Evolutionary conservation across 2,329 filamentous ascomycete species (phyloP).

Genomic region (Aspergillus fumigatiaffinis): DNA sequence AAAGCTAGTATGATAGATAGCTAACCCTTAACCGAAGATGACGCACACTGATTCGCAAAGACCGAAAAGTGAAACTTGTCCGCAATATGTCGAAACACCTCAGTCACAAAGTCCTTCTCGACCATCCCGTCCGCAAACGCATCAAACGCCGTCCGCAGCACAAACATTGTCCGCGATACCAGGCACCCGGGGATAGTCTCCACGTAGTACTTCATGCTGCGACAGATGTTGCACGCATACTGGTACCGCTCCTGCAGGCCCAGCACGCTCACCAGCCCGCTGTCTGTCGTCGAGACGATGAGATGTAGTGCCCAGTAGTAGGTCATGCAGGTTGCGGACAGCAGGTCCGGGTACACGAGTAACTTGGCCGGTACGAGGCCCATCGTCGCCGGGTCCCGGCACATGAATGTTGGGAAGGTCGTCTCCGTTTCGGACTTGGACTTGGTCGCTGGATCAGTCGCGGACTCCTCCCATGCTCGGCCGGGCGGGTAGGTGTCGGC

Average conservation of each 20-base stretch:
- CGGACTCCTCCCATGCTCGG: conserved; percentile 11
- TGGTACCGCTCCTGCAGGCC: conserved; percentile 22
- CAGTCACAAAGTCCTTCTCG: conserved; percentile 22
- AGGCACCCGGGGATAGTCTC: conserved; percentile 22
- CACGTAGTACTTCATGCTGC: conserved; percentile 27
- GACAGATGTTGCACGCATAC: conserved; percentile 27
- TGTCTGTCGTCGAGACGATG: conserved; percentile 19
- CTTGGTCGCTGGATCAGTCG: background rate
- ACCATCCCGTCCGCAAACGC: conserved; percentile 23
- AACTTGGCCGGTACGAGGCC: conserved; percentile 12
- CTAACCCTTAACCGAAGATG: conserved; percentile 10
- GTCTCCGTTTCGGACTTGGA: background rate
- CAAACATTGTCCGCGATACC: conserved; percentile 28
- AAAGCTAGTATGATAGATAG: background rate
- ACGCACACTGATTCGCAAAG: conserved; percentile 20
- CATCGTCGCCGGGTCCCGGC: conserved; percentile 18
- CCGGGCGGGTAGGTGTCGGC: conserved; percentile 15
- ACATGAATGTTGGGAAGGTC: conserved; percentile 19
- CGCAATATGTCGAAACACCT: conserved; percentile 22
- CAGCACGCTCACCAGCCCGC: conserved; percentile 19
- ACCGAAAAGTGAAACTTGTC: conserved; percentile 18
- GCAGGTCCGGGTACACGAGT: conserved; percentile 22
- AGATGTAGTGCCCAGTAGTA: conserved; percentile 25
- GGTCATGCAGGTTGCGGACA: conserved; percentile 20
- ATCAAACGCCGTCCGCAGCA: conserved; percentile 24